Evolutionary conservation across 2,329 filamentous ascomycete genomes (phyloP).

Genomic region (Penicillium corylophilum): DNA sequence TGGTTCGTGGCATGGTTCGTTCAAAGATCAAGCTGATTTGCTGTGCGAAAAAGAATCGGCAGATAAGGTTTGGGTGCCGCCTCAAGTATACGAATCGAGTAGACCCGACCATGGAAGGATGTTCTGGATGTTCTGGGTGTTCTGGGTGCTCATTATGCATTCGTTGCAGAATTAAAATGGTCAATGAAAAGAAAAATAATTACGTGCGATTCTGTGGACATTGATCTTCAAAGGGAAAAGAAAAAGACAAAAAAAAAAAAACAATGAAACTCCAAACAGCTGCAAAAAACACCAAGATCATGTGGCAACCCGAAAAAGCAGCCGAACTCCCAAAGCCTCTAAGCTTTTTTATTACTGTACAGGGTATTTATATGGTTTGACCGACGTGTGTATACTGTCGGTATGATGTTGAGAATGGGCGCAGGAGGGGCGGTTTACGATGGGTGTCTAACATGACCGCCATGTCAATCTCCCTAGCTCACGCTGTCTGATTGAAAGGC

Average conservation of each 20-base stretch:
- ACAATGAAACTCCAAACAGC: slow-evolving; percentile 9
- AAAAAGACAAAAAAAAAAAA: no score
- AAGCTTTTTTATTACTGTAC: slow-evolving; percentile 17
- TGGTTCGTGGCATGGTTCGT: background rate
- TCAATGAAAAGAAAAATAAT: background rate
- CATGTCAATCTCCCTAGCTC: background rate
- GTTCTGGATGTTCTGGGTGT: background rate
- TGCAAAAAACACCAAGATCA: background rate
- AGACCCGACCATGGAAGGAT: background rate
- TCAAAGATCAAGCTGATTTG: background rate
- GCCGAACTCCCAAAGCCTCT: slow-evolving; percentile 16
- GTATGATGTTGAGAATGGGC: background rate
- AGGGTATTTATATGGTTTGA: slow-evolving; percentile 12
- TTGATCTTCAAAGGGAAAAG: background rate
- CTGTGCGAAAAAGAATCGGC: background rate
- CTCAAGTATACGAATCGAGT: background rate
- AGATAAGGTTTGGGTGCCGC: background rate
- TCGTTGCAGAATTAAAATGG: background rate
- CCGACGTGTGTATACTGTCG: background rate
- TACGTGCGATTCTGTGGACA: background rate
- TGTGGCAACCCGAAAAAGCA: slow-evolving; percentile 4
- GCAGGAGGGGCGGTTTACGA: background rate
- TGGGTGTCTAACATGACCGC: no score
- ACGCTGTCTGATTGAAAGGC: background rate
- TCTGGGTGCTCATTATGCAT: background rate